Percentiles rank a stretch among this genome's conserved stretches.
Evolutionary conservation across 495 filamentous ascomycete species (phyloP).

Genomic region (Tuber indicum): DNA sequence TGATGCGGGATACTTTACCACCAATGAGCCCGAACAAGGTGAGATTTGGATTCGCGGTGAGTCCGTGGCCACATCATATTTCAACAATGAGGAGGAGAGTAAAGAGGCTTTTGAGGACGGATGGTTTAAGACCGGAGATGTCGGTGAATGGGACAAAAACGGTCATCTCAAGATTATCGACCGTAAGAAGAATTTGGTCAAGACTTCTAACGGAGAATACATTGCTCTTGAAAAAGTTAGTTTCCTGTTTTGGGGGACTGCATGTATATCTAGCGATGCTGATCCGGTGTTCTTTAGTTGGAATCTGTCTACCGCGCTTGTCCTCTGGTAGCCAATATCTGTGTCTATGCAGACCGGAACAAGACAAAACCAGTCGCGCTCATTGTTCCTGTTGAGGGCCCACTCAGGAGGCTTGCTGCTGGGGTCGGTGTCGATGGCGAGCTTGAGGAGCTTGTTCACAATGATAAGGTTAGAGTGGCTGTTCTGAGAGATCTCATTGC

Average conservation of each 20-base stretch:
- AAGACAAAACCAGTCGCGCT: constrained; percentile 89
- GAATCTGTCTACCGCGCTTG: constrained; percentile 88
- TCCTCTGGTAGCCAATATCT: constrained; percentile 86
- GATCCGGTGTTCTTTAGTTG: constrained; percentile 46
- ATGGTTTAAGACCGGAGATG: constrained; percentile 95
- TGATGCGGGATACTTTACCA: constrained; percentile 83
- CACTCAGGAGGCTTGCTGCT: constrained; percentile 74
- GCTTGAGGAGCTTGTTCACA: constrained; percentile 73
- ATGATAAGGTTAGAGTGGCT: constrained; percentile 67
- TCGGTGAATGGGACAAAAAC: constrained; percentile 77
- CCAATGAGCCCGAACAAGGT: constrained; percentile 79
- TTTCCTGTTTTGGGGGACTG: background rate
- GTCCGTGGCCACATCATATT: constrained; percentile 69
- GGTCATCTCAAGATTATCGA: constrained; percentile 86
- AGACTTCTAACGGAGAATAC: constrained; percentile 94
- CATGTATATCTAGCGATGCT: background rate
- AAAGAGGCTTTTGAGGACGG: constrained; percentile 68
- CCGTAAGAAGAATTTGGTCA: constrained; percentile 97
- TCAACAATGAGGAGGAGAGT: constrained; percentile 77
- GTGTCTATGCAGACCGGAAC: constrained; percentile 75
- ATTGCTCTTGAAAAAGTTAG: constrained; percentile 82
- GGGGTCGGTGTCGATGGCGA: constrained; percentile 64
- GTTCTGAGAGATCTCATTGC: constrained; percentile 80
- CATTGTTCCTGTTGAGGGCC: constrained; percentile 80
- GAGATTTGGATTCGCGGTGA: constrained; percentile 88